Conservation (phyloP, 2,329 filamentous ascomycete species). For the Beauveria medogensis region DNA sequence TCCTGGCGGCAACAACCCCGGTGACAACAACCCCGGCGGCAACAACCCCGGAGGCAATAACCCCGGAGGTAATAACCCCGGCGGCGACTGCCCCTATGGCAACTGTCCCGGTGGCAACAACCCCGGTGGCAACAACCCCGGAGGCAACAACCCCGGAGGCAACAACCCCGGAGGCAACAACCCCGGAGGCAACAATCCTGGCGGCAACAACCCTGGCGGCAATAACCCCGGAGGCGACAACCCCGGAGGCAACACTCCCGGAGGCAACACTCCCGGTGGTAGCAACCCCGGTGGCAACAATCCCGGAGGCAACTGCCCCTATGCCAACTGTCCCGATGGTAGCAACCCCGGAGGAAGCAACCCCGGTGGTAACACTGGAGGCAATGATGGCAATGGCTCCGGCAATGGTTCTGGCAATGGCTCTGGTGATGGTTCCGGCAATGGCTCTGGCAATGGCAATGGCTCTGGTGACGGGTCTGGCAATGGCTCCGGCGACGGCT, state of each 20-base stretch:
- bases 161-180: not conserved
- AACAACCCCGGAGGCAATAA: not conserved
- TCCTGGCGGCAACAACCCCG: not conserved
- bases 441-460: not conserved
- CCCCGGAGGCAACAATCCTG: not conserved
- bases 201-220: not conserved
- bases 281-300: not conserved
- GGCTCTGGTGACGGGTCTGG: not conserved
- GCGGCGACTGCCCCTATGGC: too few species aligned
- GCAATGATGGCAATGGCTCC: not conserved
- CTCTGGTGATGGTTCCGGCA: not conserved
- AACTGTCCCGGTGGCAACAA: not conserved
- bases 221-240: not conserved
- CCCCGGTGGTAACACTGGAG: not conserved
- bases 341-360: not conserved
- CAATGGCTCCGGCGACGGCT: not conserved
- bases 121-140: not conserved
- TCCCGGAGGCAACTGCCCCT: not conserved
- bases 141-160: not conserved
- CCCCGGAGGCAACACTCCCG: not conserved
- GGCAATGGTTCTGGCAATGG: not conserved
- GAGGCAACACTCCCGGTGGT: not conserved
- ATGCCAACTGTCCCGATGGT: not conserved
- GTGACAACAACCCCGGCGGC: not conserved
- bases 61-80: not conserved